These are phyloP conservation scores for Pseudogymnoascus sp. DNA, from an alignment of 2,329 filamentous ascomycete species.

Conservation along the genomic window DNA sequence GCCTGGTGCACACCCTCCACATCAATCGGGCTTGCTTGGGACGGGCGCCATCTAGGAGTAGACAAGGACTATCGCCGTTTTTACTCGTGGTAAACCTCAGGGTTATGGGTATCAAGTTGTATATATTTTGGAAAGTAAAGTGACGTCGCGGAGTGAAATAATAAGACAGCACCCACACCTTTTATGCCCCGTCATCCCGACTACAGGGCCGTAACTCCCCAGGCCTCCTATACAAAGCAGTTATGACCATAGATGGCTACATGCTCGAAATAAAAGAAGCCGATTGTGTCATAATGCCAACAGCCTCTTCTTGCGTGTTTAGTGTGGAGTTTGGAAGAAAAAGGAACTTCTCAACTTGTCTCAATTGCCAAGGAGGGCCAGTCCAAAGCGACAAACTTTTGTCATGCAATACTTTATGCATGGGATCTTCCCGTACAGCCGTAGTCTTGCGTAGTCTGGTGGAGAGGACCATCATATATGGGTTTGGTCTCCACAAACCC, in stretches of 20 bases:
- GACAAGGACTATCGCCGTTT: background rate
- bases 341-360: background rate
- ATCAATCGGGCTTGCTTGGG: background rate
- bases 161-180: background rate
- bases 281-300: background rate
- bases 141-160: background rate
- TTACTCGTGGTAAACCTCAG: background rate
- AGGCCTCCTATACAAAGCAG: background rate
- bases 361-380: background rate
- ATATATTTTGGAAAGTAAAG: background rate
- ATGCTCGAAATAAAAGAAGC: background rate
- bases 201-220: background rate
- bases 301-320: background rate
- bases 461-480: constrained; percentile 6
- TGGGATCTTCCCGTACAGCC: constrained; percentile 7
- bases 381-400: background rate
- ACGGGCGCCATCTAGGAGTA: background rate
- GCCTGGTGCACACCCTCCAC: background rate
- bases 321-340: background rate
- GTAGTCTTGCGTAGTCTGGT: background rate
- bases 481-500: constrained; percentile 7
- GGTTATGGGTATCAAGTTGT: background rate
- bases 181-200: background rate
- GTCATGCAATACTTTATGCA: constrained; percentile 6
- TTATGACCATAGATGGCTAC: background rate